Evolutionary conservation across 805 yeast genomes (phyloP).

Genomic region (Candida hispaniensis): DNA sequence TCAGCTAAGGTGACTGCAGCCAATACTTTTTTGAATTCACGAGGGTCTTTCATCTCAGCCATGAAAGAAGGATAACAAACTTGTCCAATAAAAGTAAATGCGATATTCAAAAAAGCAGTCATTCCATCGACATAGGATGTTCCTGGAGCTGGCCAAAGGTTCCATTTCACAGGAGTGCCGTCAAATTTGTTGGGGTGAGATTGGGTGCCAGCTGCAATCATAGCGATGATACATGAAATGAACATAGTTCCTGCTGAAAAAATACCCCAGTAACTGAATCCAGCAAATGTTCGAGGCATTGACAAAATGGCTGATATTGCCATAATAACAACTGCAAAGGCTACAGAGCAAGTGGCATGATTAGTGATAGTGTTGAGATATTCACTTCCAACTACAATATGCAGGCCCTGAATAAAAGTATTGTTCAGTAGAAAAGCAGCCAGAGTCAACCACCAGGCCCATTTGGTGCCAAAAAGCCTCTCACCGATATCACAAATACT

Average conservation of each 20-base stretch:
- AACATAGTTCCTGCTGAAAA: constrained; percentile 50
- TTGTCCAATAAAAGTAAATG: constrained; percentile 55
- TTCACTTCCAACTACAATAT: constrained; percentile 49
- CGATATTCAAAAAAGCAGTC: constrained; percentile 48
- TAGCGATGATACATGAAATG: constrained; percentile 42
- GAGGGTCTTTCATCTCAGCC: constrained; percentile 47
- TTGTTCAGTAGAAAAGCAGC: constrained; percentile 44
- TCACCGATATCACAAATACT: constrained; percentile 52
- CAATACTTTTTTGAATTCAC: constrained; percentile 47
- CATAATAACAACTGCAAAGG: constrained; percentile 40
- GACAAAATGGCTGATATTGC: constrained; percentile 42
- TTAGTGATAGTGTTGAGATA: constrained; percentile 46
- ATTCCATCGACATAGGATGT: constrained; percentile 45
- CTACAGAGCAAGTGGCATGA: constrained; percentile 43
- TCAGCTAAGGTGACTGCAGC: constrained; percentile 42
- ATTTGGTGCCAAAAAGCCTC: constrained; percentile 37
- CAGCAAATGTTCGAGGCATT: constrained; percentile 46
- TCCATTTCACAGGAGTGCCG: constrained; percentile 35
- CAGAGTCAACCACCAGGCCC: constrained; percentile 51
- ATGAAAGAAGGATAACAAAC: constrained; percentile 54
- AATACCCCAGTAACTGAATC: constrained; percentile 41
- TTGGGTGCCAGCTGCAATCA: constrained; percentile 45
- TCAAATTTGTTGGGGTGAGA: constrained; percentile 36
- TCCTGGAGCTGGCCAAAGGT: constrained; percentile 41
- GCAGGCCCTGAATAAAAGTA: constrained; percentile 48